These are phyloP conservation scores for Cyphellophora attinorum DNA, from an alignment of 2,329 filamentous ascomycete genomes.

Conservation along the genomic window DNA sequence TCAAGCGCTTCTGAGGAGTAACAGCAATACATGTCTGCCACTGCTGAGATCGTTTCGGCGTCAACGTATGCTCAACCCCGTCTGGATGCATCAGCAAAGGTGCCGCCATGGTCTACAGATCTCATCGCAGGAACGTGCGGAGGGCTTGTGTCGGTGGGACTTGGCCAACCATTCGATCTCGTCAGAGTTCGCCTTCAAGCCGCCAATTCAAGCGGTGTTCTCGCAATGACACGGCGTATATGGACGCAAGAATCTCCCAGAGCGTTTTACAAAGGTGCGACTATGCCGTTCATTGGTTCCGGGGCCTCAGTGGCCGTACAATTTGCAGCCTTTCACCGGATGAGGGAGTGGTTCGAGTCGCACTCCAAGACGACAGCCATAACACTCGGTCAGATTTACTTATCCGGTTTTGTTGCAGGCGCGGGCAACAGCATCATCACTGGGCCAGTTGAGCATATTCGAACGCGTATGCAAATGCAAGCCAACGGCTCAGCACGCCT, in stretches of 20 bases:
- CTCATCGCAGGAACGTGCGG: constrained; percentile 5
- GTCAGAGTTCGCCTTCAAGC: constrained; percentile 8
- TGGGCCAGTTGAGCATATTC: constrained; percentile 8
- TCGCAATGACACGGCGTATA: constrained; percentile 4
- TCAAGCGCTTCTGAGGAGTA: too few relatives aligned
- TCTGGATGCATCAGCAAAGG: too few relatives aligned
- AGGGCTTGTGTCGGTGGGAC: constrained; percentile 6
- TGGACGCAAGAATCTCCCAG: constrained; percentile 2
- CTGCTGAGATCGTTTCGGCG: too few relatives aligned
- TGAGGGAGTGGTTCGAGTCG: constrained; percentile 1
- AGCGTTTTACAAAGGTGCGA: constrained; percentile 6
- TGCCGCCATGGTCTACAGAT: constrained; percentile 2
- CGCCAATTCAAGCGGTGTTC: constrained; percentile 5
- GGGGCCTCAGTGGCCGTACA: constrained; percentile 7
- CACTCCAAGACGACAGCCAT: neutral
- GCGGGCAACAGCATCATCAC: constrained; percentile 8
- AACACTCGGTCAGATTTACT: constrained; percentile 3
- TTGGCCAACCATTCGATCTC: constrained; percentile 8
- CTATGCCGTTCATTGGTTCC: constrained; percentile 1
- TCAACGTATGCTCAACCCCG: too few relatives aligned
- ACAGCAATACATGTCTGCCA: too few relatives aligned
- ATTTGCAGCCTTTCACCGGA: constrained; percentile 7
- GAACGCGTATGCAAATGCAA: constrained; percentile 9
- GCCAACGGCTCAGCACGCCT: constrained; percentile 2
- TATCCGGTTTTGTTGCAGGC: constrained; percentile 6